phyloP scores from a whole-genome alignment of 495 filamentous ascomycete genomes.

The Elasticomyces elasticus region DNA sequence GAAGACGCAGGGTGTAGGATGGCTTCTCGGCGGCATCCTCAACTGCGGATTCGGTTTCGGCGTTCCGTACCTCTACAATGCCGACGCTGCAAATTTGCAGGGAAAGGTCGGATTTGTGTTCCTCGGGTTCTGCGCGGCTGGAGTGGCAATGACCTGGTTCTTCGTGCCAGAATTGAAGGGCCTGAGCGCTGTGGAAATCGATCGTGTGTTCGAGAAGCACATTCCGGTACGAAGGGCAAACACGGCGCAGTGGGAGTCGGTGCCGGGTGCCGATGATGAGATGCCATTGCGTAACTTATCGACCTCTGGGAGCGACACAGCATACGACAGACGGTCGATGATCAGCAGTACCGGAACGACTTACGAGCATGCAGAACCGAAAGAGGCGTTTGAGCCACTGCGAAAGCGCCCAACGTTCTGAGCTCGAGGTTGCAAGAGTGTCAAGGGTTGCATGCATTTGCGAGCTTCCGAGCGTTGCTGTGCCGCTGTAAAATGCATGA shows the following conservation, averaged over 20 bases:
- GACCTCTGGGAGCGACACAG: neutral
- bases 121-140: neutral
- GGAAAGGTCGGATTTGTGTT: slow-evolving; percentile 79
- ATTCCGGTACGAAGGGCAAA: slow-evolving; percentile 38
- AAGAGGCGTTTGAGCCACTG: neutral
- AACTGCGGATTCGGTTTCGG: slow-evolving; percentile 54
- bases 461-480: too few species aligned
- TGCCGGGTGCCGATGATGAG: neutral
- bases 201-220: slow-evolving; percentile 46
- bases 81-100: slow-evolving; percentile 66
- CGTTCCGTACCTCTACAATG: slow-evolving; percentile 42
- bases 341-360: neutral
- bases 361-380: neutral
- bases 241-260: slow-evolving; percentile 20
- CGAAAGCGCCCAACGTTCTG: neutral
- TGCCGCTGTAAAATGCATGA: too few species aligned
- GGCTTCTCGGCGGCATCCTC: slow-evolving; percentile 62
- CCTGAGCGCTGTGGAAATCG: slow-evolving; percentile 39
- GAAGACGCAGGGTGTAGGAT: slow-evolving; percentile 63
- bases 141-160: slow-evolving; percentile 9
- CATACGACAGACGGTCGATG: neutral
- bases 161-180: slow-evolving; percentile 26
- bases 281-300: slow-evolving; percentile 32
- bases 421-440: neutral
- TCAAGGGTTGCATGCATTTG: neutral